Conservation (phyloP, 1,284 basidiomycete genomes). For the Tilletia walkeri region DNA sequence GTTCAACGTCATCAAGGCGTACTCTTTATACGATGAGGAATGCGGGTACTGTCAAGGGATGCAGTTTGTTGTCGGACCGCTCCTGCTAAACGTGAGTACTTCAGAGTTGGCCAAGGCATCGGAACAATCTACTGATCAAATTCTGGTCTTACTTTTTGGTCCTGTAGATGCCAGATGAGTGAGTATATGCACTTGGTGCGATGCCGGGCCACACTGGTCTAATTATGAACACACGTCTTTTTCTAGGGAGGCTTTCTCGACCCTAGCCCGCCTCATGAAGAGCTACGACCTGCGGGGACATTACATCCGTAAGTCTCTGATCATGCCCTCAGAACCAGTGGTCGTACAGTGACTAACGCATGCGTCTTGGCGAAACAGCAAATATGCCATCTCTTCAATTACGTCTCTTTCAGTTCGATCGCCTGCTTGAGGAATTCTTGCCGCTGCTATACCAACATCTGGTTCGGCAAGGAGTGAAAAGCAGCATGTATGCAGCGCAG, state of each 20-base stretch:
- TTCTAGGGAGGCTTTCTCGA: constrained; percentile 86
- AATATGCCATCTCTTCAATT: constrained; percentile 97
- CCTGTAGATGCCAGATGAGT: constrained; percentile 47
- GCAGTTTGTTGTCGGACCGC: constrained; percentile 83
- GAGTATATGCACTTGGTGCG: neutral
- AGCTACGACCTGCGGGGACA: constrained; percentile 93
- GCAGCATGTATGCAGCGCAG: constrained; percentile 84
- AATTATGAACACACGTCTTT: too few species aligned
- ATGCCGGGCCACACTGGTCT: constrained; percentile 71
- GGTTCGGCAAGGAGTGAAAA: constrained; percentile 84
- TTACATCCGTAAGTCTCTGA: constrained; percentile 65
- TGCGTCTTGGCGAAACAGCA: constrained; percentile 50
- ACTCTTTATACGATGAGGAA: constrained; percentile 89
- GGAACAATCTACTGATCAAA: too few species aligned
- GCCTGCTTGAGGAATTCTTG: constrained; percentile 83
- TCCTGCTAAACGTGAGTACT: constrained; percentile 77
- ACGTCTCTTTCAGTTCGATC: constrained; percentile 85
- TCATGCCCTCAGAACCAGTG: neutral
- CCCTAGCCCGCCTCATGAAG: constrained; percentile 95
- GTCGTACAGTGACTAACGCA: neutral
- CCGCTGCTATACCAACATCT: constrained; percentile 90
- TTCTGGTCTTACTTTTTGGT: neutral
- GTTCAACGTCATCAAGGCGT: constrained; percentile 96
- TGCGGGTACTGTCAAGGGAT: constrained; percentile 96
- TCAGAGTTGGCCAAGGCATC: too few species aligned